These are phyloP conservation scores for Cutaneotrichosporon arboriforme DNA, from an alignment of 1,284 basidiomycete genomes.

Conservation along the genomic window DNA sequence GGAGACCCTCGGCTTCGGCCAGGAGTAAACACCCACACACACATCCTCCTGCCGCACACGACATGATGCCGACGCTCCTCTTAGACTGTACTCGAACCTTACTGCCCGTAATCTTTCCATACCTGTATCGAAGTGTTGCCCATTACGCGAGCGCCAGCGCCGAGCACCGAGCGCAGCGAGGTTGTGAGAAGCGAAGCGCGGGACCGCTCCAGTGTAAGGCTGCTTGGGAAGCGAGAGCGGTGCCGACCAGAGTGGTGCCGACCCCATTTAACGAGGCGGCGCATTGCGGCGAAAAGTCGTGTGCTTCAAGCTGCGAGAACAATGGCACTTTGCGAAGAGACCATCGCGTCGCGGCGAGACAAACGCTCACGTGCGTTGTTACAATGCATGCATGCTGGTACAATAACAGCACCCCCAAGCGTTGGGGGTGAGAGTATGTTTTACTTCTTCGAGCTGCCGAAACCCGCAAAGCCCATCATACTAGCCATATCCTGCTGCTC, in stretches of 20 bases:
- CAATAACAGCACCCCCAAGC: neutral
- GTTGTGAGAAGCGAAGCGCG: too few species aligned
- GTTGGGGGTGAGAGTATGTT: neutral
- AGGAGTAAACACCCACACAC: slow-evolving; percentile 29
- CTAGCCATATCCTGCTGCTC: slow-evolving; percentile 59
- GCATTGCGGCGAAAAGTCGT: too few species aligned
- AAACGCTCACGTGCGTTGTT: too few species aligned
- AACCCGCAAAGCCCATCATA: slow-evolving; percentile 91
- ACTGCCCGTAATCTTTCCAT: slow-evolving; percentile 5
- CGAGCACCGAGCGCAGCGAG: neutral
- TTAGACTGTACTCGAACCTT: slow-evolving; percentile 5
- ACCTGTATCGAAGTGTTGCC: slow-evolving; percentile 6
- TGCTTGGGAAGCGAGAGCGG: too few species aligned
- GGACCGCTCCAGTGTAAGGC: too few species aligned
- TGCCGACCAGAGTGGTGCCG: too few species aligned
- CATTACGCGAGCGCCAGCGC: neutral
- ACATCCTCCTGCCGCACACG: neutral
- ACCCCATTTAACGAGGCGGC: too few species aligned
- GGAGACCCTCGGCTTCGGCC: slow-evolving; percentile 53
- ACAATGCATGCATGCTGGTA: neutral
- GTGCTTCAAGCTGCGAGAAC: too few species aligned
- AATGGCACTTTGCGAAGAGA: too few species aligned
- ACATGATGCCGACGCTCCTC: neutral
- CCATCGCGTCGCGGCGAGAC: neutral
- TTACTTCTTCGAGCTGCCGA: slow-evolving; percentile 52